Evolutionary conservation across 2,329 filamentous ascomycete species (phyloP), one percentile per base, ranked within the genome.

Genomic region (Aspergillus niger): DNA sequence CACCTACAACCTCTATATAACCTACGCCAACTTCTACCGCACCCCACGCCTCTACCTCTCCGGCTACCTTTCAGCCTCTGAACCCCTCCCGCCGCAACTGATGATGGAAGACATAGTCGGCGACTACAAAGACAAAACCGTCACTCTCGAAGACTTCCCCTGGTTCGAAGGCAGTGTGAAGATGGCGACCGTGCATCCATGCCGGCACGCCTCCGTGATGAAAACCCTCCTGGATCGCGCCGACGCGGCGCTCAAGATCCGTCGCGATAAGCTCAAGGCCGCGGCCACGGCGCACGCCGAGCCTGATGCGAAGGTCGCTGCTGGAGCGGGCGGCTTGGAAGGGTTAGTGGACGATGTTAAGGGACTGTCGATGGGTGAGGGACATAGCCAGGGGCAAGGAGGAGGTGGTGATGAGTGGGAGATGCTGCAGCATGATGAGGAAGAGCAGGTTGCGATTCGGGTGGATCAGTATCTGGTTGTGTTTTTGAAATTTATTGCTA

Each of bases 61-160:
- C 0, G 95, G 95, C 70, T 98, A 98, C 77, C 82, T 87, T 11
- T 85, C 90, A 26, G 86, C 87, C 60, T 91, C 91, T 28, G 90
- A 92, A 66, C 92, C 93, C 1, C 88, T 96, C 0, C 86, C 90
- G 3, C 92, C 92, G 2, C 85, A 90, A 55, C 83, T 89, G 55
- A 97, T 97, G 92, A 96, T 97, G 91, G 91, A 97, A 77, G 92
- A 97, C 75, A 96, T 97, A 59, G 91, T 96, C 38, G 92, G 93
- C 63, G 92, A 97, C 81, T 97, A 97, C 82, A 96, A 96, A 75
- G 92, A 97, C 81, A 99, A 99, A 83, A 99, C 95, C 0, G 95
- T 99, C 62, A 99, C 95, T 1, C 87, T 98, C 61, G 95, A 99
- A 75, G 92, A 97, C 77, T 99, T 99, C 74, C 92, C 92, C 50